Conservation (phyloP, 2,329 filamentous ascomycete genomes). For the Sphaerulina populicola region DNA sequence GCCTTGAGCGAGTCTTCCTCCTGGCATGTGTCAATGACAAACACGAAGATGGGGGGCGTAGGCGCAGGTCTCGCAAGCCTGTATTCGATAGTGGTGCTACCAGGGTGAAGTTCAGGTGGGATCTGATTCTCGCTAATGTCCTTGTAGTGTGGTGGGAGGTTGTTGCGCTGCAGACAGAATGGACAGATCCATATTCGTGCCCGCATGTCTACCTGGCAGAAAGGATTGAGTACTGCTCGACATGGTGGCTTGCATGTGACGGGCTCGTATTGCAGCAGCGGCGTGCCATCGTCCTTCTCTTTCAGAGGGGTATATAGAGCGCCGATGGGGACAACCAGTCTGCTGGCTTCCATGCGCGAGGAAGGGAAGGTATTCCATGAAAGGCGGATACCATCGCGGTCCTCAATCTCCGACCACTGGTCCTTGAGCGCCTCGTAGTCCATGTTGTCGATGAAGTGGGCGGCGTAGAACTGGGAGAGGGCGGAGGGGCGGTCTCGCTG, state of each 20-base stretch:
- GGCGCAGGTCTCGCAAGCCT: conserved; percentile 70
- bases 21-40: conserved; percentile 81
- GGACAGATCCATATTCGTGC: conserved; percentile 82
- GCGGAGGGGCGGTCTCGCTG: conserved; percentile 8
- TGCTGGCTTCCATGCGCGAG: conserved; percentile 68
- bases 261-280: conserved; percentile 87
- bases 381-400: conserved; percentile 86
- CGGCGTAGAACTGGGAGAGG: conserved; percentile 6
- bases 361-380: conserved; percentile 99
- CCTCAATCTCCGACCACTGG: conserved; percentile 93
- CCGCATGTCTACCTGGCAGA: conserved; percentile 80
- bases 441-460: conserved; percentile 47
- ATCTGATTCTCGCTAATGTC: conserved; percentile 78
- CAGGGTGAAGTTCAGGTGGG: conserved; percentile 71
- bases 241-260: conserved; percentile 95
- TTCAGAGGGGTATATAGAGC: conserved; percentile 93
- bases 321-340: conserved; percentile 69
- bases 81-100: conserved; percentile 86
- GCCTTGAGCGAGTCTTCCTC: conserved; percentile 78
- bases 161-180: conserved; percentile 77
- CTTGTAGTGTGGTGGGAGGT: conserved; percentile 77
- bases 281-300: conserved; percentile 74
- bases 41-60: conserved; percentile 77
- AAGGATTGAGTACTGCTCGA: conserved; percentile 90
- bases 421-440: conserved; percentile 91